phyloP scores from a whole-genome alignment of 116 monocot species.

The Dioscorea cayenensis region DNA sequence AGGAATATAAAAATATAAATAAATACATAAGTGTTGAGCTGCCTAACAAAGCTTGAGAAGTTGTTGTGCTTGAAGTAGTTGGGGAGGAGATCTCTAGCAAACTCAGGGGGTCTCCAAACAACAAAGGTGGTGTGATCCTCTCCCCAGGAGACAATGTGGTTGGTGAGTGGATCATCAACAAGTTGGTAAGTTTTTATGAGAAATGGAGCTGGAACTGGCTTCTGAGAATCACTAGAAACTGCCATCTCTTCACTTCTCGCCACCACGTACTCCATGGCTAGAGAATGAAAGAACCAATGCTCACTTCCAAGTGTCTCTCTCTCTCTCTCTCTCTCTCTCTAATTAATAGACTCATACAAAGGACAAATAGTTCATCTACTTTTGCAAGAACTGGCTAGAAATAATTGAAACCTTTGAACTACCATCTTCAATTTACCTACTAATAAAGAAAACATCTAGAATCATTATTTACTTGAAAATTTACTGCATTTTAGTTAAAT shows the following conservation, averaged over 20 bases:
- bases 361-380: conserved; percentile 9
- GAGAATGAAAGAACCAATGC: not conserved
- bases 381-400: conserved; percentile 7
- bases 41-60: conserved; percentile 91
- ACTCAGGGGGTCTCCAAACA: conserved; percentile 76
- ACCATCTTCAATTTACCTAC: not conserved
- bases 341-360: not conserved
- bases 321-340: conserved; percentile 23
- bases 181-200: conserved; percentile 78
- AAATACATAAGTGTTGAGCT: conserved; percentile 85
- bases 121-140: conserved; percentile 74
- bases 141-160: conserved; percentile 90
- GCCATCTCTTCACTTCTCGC: conserved; percentile 56
- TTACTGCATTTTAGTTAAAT: not conserved
- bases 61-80: conserved; percentile 96
- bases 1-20: not conserved
- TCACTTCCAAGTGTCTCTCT: not conserved
- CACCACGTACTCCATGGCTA: conserved; percentile 50
- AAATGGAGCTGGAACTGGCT: conserved; percentile 73
- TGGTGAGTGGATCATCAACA: conserved; percentile 69
- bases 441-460: conserved; percentile 4
- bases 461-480: not conserved
- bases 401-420: conserved; percentile 7
- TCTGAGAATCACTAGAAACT: conserved; percentile 39
- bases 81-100: conserved; percentile 71